A percentile compares a stretch with the other conserved stretches of the same genome.
Evolutionary conservation across 768 basidiomycete species (phyloP).

Genomic region (Serendipita sp.): DNA sequence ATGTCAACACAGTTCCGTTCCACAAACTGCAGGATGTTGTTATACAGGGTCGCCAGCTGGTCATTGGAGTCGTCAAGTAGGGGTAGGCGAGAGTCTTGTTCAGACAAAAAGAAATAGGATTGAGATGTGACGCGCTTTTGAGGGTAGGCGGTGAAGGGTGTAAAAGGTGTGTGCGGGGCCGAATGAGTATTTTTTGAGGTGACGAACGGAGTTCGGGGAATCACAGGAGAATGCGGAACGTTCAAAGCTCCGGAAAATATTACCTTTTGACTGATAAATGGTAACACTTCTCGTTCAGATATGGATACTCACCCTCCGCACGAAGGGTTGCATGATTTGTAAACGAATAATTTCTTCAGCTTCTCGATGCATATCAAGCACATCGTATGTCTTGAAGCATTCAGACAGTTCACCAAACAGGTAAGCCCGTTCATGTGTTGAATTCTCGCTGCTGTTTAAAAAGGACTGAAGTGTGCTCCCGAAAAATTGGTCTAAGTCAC

Average conservation of each 20-base stretch:
- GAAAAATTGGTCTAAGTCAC: conserved; percentile 75
- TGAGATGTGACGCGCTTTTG: conserved; percentile 26
- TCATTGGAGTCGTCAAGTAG: conserved; percentile 52
- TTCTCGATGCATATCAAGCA: conserved; percentile 63
- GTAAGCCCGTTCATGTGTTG: conserved; percentile 50
- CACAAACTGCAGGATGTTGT: conserved; percentile 63
- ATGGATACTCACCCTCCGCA: conserved; percentile 48
- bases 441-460: conserved; percentile 9
- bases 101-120: conserved; percentile 18
- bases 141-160: conserved; percentile 32
- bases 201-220: conserved; percentile 57
- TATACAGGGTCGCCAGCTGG: conserved; percentile 61
- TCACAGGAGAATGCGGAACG: conserved; percentile 53
- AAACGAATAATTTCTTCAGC: conserved; percentile 74
- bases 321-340: conserved; percentile 56
- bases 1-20: conserved; percentile 56
- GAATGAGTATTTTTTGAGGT: conserved; percentile 30
- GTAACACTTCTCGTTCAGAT: neutral
- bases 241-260: conserved; percentile 54
- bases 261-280: conserved; percentile 28
- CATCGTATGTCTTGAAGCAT: conserved; percentile 64
- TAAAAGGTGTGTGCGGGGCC: conserved; percentile 39
- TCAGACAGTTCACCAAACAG: conserved; percentile 52
- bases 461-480: conserved; percentile 39
- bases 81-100: conserved; percentile 23